These are phyloP conservation scores for Biancaea sappan DNA, from an alignment of 306 rosid species.

Conservation along the genomic window DNA sequence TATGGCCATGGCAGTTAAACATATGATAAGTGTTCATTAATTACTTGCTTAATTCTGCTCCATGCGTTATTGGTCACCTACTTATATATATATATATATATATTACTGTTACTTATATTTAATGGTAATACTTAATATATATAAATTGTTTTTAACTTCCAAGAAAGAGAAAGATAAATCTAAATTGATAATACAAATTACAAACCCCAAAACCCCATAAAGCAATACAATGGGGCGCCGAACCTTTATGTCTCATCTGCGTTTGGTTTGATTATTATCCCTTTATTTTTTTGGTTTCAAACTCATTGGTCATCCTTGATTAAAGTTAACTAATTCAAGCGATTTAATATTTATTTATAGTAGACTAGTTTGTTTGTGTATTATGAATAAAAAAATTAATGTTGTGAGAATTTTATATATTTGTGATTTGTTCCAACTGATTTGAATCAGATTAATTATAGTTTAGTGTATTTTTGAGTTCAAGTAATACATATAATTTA, in stretches of 20 bases:
- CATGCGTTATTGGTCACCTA: background rate
- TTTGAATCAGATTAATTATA: no score
- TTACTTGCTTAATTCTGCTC: background rate
- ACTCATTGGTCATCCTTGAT: background rate
- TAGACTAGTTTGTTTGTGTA: no score
- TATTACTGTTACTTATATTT: background rate
- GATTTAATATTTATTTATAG: no score
- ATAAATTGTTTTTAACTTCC: conserved; percentile 37
- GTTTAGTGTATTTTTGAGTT: no score
- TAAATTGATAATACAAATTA: conserved; percentile 41
- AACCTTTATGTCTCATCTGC: conserved; percentile 60
- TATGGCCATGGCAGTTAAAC: conserved; percentile 30
- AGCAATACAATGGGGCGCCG: conserved; percentile 57
- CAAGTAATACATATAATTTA: no score
- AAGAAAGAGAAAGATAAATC: conserved; percentile 43
- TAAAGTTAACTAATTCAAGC: no score
- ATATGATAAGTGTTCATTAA: conserved; percentile 23
- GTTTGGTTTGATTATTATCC: conserved; percentile 30
- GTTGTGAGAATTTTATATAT: no score
- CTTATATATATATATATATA: background rate
- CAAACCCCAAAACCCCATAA: conserved; percentile 33
- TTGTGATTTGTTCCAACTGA: no score
- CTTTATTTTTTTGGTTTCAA: conserved; percentile 37
- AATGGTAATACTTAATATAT: no score
- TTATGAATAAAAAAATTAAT: no score